These are phyloP conservation scores for Fomitopsis palustris DNA, from an alignment of 1,284 basidiomycete genomes.

Conservation along the genomic window DNA sequence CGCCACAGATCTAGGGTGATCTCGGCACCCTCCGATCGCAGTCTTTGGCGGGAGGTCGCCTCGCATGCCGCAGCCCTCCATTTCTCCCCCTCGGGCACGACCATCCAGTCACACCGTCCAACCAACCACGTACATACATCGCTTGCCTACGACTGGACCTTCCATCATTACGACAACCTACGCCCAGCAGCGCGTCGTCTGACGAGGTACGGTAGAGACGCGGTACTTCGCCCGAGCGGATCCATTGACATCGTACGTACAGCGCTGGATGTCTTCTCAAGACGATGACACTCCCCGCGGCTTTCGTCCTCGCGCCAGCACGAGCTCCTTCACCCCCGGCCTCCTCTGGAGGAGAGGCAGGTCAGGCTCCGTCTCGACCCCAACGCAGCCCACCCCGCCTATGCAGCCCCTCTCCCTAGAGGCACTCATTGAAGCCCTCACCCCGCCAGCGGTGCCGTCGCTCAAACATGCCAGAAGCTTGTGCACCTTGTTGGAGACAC, in stretches of 20 bases:
- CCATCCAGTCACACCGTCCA: background rate
- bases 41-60: too few species aligned
- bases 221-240: conserved; percentile 4
- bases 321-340: conserved; percentile 33
- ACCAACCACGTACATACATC: background rate
- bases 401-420: conserved; percentile 27
- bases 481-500: conserved; percentile 20
- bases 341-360: conserved; percentile 41
- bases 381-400: conserved; percentile 20
- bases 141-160: background rate
- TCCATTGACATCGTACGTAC: background rate
- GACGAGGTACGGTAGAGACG: conserved; percentile 1
- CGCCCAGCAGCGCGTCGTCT: background rate
- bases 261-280: conserved; percentile 31
- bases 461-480: conserved; percentile 28
- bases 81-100: too few species aligned
- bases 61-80: too few species aligned
- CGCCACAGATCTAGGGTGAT: too few species aligned
- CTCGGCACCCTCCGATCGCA: too few species aligned
- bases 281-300: conserved; percentile 32
- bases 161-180: background rate
- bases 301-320: conserved; percentile 41
- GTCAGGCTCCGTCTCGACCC: conserved; percentile 29
- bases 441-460: conserved; percentile 34
- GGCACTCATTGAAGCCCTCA: conserved; percentile 28